phyloP scores from a whole-genome alignment of 2,329 filamentous ascomycete species.

The Xylariaceae sp. region DNA sequence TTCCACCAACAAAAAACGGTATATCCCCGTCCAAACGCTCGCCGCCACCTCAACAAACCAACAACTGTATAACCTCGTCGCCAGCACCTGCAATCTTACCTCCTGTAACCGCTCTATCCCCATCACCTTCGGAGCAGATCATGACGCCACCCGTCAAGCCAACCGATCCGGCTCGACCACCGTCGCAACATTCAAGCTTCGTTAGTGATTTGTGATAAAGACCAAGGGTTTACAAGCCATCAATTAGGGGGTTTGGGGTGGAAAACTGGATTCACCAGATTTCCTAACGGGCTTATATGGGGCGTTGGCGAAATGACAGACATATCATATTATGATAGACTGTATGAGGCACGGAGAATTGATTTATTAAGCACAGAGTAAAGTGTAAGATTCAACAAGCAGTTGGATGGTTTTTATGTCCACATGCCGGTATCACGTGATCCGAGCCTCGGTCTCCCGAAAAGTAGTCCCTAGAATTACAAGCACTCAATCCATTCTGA shows the following conservation, averaged over 20 bases:
- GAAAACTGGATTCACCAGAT: too few species aligned
- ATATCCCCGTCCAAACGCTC: constrained; percentile 51
- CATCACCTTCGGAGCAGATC: constrained; percentile 52
- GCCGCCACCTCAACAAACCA: constrained; percentile 32
- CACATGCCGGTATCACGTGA: too few species aligned
- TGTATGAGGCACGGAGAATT: too few species aligned
- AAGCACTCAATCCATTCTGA: too few species aligned
- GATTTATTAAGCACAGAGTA: too few species aligned
- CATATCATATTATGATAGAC: too few species aligned
- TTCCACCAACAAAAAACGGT: constrained; percentile 41
- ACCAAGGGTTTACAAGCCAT: not conserved
- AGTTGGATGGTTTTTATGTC: too few species aligned
- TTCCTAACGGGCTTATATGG: too few species aligned
- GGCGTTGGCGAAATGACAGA: too few species aligned
- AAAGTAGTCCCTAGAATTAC: too few species aligned
- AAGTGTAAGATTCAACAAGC: too few species aligned
- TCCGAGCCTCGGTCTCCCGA: too few species aligned
- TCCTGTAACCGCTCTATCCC: constrained; percentile 53
- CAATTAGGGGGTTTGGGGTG: not conserved
- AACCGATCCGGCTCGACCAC: constrained; percentile 27
- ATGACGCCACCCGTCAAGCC: constrained; percentile 59
- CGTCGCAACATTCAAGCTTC: constrained; percentile 20
- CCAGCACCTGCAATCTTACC: constrained; percentile 47
- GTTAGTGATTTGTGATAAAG: constrained; percentile 11
- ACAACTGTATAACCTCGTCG: constrained; percentile 23